These are phyloP conservation scores for Magnusiomyces paraingens DNA, from an alignment of 1,139 yeast species.

Conservation along the genomic window DNA sequence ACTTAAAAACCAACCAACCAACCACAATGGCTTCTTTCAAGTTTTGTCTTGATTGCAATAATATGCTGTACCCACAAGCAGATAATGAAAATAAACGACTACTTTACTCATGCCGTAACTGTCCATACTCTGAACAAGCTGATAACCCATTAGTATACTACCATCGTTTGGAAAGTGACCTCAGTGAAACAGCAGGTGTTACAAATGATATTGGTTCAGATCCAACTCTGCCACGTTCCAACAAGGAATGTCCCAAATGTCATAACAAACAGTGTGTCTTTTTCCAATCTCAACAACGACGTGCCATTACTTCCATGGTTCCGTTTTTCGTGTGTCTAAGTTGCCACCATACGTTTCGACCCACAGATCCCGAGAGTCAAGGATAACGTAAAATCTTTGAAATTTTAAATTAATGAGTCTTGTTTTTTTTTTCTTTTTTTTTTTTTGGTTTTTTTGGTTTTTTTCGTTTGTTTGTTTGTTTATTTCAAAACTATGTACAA, in stretches of 20 bases:
- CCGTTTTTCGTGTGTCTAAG: slow-evolving; percentile 67
- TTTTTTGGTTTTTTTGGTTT: slow-evolving; percentile 1
- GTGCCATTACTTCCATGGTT: slow-evolving; percentile 94
- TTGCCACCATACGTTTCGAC: slow-evolving; percentile 64
- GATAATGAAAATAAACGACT: slow-evolving; percentile 66
- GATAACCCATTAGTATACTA: slow-evolving; percentile 84
- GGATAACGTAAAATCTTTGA: neutral
- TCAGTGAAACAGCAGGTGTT: slow-evolving; percentile 95
- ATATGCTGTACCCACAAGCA: slow-evolving; percentile 98
- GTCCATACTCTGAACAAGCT: slow-evolving; percentile 90
- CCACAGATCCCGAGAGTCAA: slow-evolving; percentile 11
- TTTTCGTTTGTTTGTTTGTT: too few species aligned
- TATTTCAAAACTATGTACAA: neutral
- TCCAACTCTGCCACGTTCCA: slow-evolving; percentile 92
- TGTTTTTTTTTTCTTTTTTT: neutral
- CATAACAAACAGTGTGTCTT: slow-evolving; percentile 86
- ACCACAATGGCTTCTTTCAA: slow-evolving; percentile 49
- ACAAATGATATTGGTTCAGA: slow-evolving; percentile 94
- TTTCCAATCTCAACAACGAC: slow-evolving; percentile 91
- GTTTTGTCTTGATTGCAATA: slow-evolving; percentile 91
- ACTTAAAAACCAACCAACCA: too few species aligned
- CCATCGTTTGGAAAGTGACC: slow-evolving; percentile 84
- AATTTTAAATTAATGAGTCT: slow-evolving; percentile 1
- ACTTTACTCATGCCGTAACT: slow-evolving; percentile 89
- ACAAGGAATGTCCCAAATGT: slow-evolving; percentile 88